Evolutionary conservation across 495 filamentous ascomycete genomes (phyloP).

Genomic region (Aspergillus diversus): DNA sequence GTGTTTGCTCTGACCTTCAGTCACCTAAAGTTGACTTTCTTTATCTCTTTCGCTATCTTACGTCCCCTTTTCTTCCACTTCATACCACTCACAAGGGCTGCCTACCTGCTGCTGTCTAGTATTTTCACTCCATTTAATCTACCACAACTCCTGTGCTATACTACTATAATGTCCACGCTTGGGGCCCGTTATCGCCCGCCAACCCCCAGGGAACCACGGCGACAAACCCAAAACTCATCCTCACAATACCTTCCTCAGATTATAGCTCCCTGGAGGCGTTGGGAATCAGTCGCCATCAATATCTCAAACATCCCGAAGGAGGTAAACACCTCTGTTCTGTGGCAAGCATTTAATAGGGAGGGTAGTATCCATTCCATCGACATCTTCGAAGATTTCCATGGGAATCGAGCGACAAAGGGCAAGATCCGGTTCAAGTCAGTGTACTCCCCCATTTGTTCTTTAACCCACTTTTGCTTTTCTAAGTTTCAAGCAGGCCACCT

Average conservation of each 20-base stretch:
- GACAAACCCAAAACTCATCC: not conserved
- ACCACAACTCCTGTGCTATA: not conserved
- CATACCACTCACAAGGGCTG: too few relatives aligned
- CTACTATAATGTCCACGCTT: not conserved
- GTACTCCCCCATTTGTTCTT: not conserved
- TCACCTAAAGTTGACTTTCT: too few relatives aligned
- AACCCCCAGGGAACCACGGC: not conserved
- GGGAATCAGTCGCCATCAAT: slow-evolving; percentile 43
- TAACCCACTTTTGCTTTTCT: slow-evolving; percentile 12
- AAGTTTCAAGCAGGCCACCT: slow-evolving; percentile 39
- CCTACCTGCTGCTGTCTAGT: too few relatives aligned
- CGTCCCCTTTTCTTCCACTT: slow-evolving; percentile 6
- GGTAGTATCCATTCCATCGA: slow-evolving; percentile 49
- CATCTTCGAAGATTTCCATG: slow-evolving; percentile 42
- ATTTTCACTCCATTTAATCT: not conserved
- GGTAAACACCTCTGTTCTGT: slow-evolving; percentile 38
- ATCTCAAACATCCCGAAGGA: slow-evolving; percentile 38
- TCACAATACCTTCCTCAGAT: slow-evolving; percentile 8
- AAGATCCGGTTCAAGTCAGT: slow-evolving; percentile 50
- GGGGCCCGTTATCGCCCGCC: not conserved
- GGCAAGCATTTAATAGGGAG: slow-evolving; percentile 42
- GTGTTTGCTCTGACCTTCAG: too few relatives aligned
- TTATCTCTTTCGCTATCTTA: not conserved
- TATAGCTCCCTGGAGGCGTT: slow-evolving; percentile 39
- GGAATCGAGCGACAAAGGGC: slow-evolving; percentile 30